Evolutionary conservation across 2,329 filamentous ascomycete species (phyloP).

Genomic region (Exophiala mesophila): DNA sequence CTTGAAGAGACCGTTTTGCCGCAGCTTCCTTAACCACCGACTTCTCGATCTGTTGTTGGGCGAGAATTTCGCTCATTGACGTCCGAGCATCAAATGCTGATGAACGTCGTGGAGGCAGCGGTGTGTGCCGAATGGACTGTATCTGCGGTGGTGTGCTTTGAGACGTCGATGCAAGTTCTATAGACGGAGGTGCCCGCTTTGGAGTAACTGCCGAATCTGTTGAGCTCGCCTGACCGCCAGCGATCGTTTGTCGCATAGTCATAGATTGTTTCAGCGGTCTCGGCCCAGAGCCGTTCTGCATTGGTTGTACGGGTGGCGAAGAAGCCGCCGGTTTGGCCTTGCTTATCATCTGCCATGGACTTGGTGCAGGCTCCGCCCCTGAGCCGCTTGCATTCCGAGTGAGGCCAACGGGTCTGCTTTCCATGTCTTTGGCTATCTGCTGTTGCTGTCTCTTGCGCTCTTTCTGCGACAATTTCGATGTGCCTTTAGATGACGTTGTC

Average conservation of each 20-base stretch:
- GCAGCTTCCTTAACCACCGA: constrained; percentile 71
- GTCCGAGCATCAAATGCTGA: constrained; percentile 27
- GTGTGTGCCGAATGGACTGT: constrained; percentile 46
- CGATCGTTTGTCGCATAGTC: constrained; percentile 58
- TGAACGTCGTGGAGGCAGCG: constrained; percentile 24
- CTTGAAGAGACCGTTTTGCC: constrained; percentile 81
- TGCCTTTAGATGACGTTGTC: constrained; percentile 34
- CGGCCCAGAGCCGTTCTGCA: constrained; percentile 1
- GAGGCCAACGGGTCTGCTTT: constrained; percentile 34
- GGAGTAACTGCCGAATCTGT: constrained; percentile 9
- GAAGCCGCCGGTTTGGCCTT: constrained; percentile 32
- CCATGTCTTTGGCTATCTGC: constrained; percentile 42
- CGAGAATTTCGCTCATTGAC: constrained; percentile 85
- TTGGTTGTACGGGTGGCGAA: constrained; percentile 13
- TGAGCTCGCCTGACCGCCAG: constrained; percentile 36
- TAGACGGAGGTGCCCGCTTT: constrained; percentile 14
- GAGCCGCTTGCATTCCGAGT: constrained; percentile 8
- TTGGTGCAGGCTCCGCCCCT: constrained; percentile 25
- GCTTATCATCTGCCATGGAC: constrained; percentile 60
- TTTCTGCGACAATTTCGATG: constrained; percentile 75
- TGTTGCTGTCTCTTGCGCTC: constrained; percentile 76
- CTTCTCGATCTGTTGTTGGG: constrained; percentile 80
- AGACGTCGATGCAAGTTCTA: constrained; percentile 28
- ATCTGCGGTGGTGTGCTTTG: constrained; percentile 30
- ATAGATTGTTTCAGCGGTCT: constrained; percentile 41